Conservation (phyloP, 2,329 filamentous ascomycete species). For the Tolypocladium ophioglossoides region DNA sequence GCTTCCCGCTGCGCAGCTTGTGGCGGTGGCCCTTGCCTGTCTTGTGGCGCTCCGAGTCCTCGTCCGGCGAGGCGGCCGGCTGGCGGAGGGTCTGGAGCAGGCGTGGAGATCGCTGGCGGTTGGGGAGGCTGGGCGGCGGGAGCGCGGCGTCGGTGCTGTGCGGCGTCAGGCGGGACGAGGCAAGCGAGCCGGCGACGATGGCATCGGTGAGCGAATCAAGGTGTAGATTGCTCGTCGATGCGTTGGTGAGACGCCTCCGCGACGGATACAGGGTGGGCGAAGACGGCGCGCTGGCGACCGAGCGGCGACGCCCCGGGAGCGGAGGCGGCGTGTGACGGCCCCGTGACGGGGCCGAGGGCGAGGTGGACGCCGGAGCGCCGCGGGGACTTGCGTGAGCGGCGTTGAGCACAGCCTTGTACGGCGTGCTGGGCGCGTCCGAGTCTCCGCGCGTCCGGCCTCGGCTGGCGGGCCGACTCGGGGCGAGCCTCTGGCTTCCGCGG, state of each 20-base stretch:
- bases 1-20: slow-evolving; percentile 45
- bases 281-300: slow-evolving; percentile 18
- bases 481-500: slow-evolving; percentile 14
- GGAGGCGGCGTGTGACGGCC: slow-evolving; percentile 3
- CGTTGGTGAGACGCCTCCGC: slow-evolving; percentile 14
- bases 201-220: slow-evolving; percentile 60
- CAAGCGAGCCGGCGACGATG: slow-evolving; percentile 65
- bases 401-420: neutral
- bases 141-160: slow-evolving; percentile 26
- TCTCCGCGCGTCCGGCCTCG: slow-evolving; percentile 5
- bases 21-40: slow-evolving; percentile 34
- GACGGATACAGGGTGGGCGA: slow-evolving; percentile 25
- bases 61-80: slow-evolving; percentile 35
- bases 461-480: neutral
- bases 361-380: neutral
- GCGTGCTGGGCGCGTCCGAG: slow-evolving; percentile 2
- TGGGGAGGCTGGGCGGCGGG: slow-evolving; percentile 24
- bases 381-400: neutral
- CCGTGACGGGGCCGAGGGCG: neutral
- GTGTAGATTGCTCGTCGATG: slow-evolving; percentile 31
- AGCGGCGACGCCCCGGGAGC: slow-evolving; percentile 6
- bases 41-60: slow-evolving; percentile 42
- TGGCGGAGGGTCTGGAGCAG: slow-evolving; percentile 59
- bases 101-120: slow-evolving; percentile 36
- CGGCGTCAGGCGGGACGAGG: slow-evolving; percentile 45